Conservation (phyloP, 2,329 filamentous ascomycete genomes). For the Periconia sp. region DNA sequence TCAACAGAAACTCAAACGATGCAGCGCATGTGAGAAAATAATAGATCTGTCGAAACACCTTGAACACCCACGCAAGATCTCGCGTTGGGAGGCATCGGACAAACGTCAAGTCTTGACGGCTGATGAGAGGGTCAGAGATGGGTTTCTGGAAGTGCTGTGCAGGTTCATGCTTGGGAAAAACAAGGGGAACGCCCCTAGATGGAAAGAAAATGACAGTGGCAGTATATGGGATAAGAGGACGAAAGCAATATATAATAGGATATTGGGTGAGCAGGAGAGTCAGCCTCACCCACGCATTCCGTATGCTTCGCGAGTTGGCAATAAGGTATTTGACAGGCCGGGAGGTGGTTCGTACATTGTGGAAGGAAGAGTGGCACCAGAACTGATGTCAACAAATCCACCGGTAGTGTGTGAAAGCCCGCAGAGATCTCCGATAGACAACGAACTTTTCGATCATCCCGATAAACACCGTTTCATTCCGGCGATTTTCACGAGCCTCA, state of each 20-base stretch:
- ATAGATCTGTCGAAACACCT: not conserved
- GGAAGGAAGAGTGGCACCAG: not conserved
- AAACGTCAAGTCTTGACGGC: not conserved
- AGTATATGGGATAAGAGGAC: not conserved
- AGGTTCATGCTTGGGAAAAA: not conserved
- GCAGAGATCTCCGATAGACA: not conserved
- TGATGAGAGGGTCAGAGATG: conserved; percentile 1
- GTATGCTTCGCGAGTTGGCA: not conserved
- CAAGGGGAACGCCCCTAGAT: not conserved
- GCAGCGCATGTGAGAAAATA: conserved; percentile 7
- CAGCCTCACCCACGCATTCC: not conserved
- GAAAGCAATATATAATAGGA: not conserved
- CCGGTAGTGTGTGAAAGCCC: not conserved
- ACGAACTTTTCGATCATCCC: not conserved
- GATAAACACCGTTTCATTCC: not conserved
- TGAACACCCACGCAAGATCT: not conserved
- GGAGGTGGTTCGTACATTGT: conserved; percentile 2
- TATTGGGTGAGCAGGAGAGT: not conserved
- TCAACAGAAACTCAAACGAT: conserved; percentile 9
- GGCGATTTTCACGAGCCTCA: not conserved
- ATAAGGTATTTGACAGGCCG: not conserved
- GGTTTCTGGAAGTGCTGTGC: conserved; percentile 3
- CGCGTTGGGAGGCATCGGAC: not conserved
- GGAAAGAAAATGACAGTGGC: not conserved
- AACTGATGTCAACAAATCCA: not conserved